Evolutionary conservation across 2,329 filamentous ascomycete genomes (phyloP), one percentile per base, ranked within the genome.

Genomic region (Metarhizium brunneum): DNA sequence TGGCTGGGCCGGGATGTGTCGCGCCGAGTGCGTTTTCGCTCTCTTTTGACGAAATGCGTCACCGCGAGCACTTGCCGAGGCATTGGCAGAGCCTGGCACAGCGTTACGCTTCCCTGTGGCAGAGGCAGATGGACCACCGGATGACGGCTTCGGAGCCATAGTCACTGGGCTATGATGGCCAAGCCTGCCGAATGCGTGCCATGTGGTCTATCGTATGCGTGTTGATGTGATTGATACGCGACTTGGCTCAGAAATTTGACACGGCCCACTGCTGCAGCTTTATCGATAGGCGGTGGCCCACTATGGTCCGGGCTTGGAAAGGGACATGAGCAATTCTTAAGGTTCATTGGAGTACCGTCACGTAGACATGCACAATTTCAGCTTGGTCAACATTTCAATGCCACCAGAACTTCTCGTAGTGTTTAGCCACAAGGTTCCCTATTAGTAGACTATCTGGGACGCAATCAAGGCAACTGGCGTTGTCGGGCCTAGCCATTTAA

Each of bases 1-100:
- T 16, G 72, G 69, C 62, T 82, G 79, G 18, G 74, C 70, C 43
- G 76, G 75, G 60, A 83, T 80, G 61, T 68, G 70, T 58, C 80
- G 74, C 25, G 76, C 73, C 50, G 77, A 71, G 54, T 73, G 66
- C 36, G 77, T 64, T 62, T 77, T 76, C 63, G 69, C 68, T 65
- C 78, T 75, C 62, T 79, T 80, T 59, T 69, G 66, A 16, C 63
- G 55, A 36, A 60, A 60, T 36, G 54, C 61, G 49, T 70, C 66
- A 58, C 58, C 58, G 29, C 64, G 64, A 36, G 54, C 59, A 56
- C 25, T 48, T 29, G 45, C 5, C 16, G 42, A 20, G 42, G 18
- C 52, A 40, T 52, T 40, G 52, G 30, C 52, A 48, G 45, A 30
- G 20, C 16, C 25, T 10, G 60, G 35, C 32, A 57, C 61, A 25